Percentiles rank a stretch among this genome's conserved stretches.
Conservation (phyloP, 257 asterid species). For the Penstemon davidsonii region DNA sequence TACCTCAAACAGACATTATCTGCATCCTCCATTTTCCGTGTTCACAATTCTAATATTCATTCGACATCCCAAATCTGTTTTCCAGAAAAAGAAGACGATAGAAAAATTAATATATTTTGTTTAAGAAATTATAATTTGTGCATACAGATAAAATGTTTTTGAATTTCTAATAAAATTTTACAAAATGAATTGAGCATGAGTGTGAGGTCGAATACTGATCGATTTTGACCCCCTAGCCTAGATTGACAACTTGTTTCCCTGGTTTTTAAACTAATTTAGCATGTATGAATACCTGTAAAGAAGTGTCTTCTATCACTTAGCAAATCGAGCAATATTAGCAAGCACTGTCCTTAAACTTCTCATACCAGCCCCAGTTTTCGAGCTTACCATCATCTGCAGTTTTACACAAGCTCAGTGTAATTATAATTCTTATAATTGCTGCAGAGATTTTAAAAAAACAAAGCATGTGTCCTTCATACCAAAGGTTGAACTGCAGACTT, state of each 20-base stretch:
- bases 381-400: constrained; percentile 94
- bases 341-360: constrained; percentile 87
- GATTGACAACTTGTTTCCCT: background rate
- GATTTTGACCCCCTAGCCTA: too few relatives aligned
- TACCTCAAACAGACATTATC: too few relatives aligned
- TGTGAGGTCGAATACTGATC: too few relatives aligned
- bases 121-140: too few relatives aligned
- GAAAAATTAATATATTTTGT: too few relatives aligned
- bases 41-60: too few relatives aligned
- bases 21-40: too few relatives aligned
- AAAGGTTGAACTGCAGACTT: constrained; percentile 86
- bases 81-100: too few relatives aligned
- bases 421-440: constrained; percentile 13
- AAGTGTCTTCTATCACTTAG: constrained; percentile 44
- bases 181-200: too few relatives aligned
- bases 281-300: constrained; percentile 24
- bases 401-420: constrained; percentile 3
- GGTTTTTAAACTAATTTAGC: constrained; percentile 16
- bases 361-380: constrained; percentile 92
- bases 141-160: too few relatives aligned
- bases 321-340: constrained; percentile 69
- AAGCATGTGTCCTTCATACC: constrained; percentile 43
- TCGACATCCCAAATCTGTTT: too few relatives aligned
- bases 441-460: constrained; percentile 11
- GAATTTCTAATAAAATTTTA: too few relatives aligned